Conservation (phyloP, 352 stramenopile species). For the Globisporangium iwayamae region DNA sequence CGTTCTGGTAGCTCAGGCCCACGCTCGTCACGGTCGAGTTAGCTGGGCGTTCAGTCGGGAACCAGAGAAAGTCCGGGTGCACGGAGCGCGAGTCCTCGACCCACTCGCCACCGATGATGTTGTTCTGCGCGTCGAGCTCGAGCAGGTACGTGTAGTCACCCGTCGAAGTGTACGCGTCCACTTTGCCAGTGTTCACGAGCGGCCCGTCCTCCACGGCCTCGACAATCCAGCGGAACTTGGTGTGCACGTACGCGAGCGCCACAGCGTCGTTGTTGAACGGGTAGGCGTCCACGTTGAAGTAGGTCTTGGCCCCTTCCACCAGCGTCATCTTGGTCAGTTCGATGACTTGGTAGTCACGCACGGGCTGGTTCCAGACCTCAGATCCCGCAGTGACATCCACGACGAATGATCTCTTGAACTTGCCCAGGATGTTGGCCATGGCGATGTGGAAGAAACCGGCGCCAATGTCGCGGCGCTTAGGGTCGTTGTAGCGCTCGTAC, state of each 20-base stretch:
- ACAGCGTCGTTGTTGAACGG: slow-evolving; percentile 17
- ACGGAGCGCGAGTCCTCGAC: slow-evolving; percentile 16
- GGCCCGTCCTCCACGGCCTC: slow-evolving; percentile 11
- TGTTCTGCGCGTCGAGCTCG: slow-evolving; percentile 46
- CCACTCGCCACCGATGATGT: slow-evolving; percentile 71
- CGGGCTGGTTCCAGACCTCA: slow-evolving; percentile 20
- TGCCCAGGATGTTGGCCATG: slow-evolving; percentile 13
- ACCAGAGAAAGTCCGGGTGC: slow-evolving; percentile 20
- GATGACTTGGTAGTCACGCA: slow-evolving; percentile 16
- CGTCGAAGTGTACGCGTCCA: slow-evolving; percentile 10
- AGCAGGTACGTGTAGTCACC: slow-evolving; percentile 59
- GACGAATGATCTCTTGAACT: slow-evolving; percentile 9
- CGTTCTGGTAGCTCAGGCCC: slow-evolving; percentile 37
- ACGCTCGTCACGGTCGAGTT: slow-evolving; percentile 30
- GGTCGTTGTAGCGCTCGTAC: slow-evolving; percentile 18
- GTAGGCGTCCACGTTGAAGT: slow-evolving; percentile 11
- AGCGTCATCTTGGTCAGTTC: slow-evolving; percentile 2
- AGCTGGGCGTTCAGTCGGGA: slow-evolving; percentile 13
- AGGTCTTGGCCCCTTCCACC: background rate
- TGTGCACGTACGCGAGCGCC: slow-evolving; percentile 16
- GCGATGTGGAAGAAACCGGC: slow-evolving; percentile 17
- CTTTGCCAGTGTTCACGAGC: slow-evolving; percentile 12
- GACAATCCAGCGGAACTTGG: slow-evolving; percentile 15
- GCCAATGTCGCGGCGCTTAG: slow-evolving; percentile 4
- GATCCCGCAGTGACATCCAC: slow-evolving; percentile 9